Percentiles rank a stretch among this genome's conserved stretches.
Evolutionary conservation across 192 early-diverging fungal genomes (phyloP).

Genomic region (Coemansia sp.): DNA sequence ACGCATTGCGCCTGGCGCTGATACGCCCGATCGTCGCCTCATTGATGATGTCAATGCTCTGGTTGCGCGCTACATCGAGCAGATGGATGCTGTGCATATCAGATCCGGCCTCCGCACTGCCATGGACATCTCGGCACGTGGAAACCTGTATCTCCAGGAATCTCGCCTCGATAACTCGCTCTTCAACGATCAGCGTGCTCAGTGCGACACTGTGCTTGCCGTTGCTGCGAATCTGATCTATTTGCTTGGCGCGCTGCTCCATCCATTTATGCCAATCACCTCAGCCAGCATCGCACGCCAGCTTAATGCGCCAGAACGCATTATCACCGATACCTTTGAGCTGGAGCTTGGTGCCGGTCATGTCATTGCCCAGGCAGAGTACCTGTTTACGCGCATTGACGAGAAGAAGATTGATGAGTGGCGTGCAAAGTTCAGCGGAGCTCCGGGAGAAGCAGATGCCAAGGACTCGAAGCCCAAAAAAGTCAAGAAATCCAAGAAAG

Average conservation of each 20-base stretch:
- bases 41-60: conserved; percentile 81
- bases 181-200: conserved; percentile 70
- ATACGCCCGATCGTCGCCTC: conserved; percentile 67
- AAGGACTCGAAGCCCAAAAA: conserved; percentile 15
- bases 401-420: conserved; percentile 78
- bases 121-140: conserved; percentile 94
- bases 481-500: conserved; percentile 2
- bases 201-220: conserved; percentile 86
- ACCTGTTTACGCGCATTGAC: conserved; percentile 90
- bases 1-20: conserved; percentile 49
- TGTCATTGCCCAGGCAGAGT: conserved; percentile 79
- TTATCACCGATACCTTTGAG: conserved; percentile 74
- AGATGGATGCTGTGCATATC: conserved; percentile 83
- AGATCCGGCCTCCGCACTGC: conserved; percentile 75
- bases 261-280: conserved; percentile 92
- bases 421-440: conserved; percentile 78
- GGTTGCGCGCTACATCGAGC: conserved; percentile 72
- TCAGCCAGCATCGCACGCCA: conserved; percentile 76
- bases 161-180: conserved; percentile 88
- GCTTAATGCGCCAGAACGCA: conserved; percentile 78
- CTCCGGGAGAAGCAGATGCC: conserved; percentile 3
- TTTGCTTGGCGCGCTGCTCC: conserved; percentile 80
- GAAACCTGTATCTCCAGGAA: conserved; percentile 94
- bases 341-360: conserved; percentile 83
- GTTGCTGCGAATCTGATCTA: conserved; percentile 86